Base-by-base conservation (phyloP, 257 asterid species). In the Nicotiana tomentosiformis region DNA sequence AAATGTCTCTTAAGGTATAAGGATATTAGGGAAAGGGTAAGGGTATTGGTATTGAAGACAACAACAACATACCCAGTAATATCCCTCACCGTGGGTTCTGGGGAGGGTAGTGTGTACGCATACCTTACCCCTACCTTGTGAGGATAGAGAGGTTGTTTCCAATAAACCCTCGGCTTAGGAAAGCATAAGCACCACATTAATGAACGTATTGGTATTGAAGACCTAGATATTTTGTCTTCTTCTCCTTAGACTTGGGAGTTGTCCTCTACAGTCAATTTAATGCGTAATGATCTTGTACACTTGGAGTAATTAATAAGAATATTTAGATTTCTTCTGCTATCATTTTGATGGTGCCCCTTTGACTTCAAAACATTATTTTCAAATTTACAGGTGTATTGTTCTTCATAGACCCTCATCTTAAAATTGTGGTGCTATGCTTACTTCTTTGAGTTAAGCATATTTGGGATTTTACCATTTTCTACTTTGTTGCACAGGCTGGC, bases 401-500 rank as follows among this genome's bases (percentile, higher is more conserved):
- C 80, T 51, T 51, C 80, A 51, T 23, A 8, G 18, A 76, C 62
- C 35, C 5, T 26, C 64, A 29, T 76, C 80, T 76, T 76, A 49
- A 76, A 26, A 26, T 51, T 23, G 29, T 76, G 39, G 29, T 76
- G 64, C 37, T 29, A n/a, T 76, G 46, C 80, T 15, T 15, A 49
- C 62, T 51, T 30, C 26, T 15, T 76, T 51, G 46, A 33, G 10
- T 51, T 51, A 11, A 49, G 64, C 64, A 49, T 72, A 43, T 26
- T 49, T 76, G 80, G 35, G 39, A 51, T 8, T 51, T 82, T 77
- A 78, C 23, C 80, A 77, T 80, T 37, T 72, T 83, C 62, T 83
- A 77, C 83, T 82, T 86, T 88, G 74, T 84, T 90, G 76, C 46
- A 70, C 92, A 96, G 99, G 99, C 67, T 96, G 99, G 99, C 85